Conservation (phyloP, 352 stramenopile genomes). For the Phytophthora boehmeriae region DNA sequence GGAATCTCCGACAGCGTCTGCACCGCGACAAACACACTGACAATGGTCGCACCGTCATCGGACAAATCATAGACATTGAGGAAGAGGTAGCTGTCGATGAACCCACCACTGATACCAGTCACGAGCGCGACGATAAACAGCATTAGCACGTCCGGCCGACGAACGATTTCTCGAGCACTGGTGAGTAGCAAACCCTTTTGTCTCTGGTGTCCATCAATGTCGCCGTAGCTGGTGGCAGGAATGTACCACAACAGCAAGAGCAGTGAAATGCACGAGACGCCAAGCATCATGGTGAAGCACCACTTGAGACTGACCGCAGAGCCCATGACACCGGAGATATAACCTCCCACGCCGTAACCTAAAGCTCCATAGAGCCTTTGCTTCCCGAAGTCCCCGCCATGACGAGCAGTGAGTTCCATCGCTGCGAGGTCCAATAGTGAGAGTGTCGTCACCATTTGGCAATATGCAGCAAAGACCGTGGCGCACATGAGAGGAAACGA, state of each 20-base stretch:
- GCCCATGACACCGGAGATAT: conserved; percentile 48
- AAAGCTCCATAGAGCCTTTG: conserved; percentile 59
- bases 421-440: conserved; percentile 59
- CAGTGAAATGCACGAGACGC: conserved; percentile 39
- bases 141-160: conserved; percentile 36
- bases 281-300: conserved; percentile 54
- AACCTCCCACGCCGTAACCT: conserved; percentile 55
- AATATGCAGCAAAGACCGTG: conserved; percentile 42
- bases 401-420: conserved; percentile 44
- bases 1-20: conserved; percentile 61
- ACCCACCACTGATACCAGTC: conserved; percentile 55
- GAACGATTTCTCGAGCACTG: conserved; percentile 30
- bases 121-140: conserved; percentile 53
- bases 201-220: conserved; percentile 11
- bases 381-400: conserved; percentile 63
- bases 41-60: conserved; percentile 38
- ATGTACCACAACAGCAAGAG: conserved; percentile 50
- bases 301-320: conserved; percentile 46
- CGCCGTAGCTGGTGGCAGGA: conserved; percentile 21
- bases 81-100: conserved; percentile 61
- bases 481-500: conserved; percentile 42
- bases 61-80: conserved; percentile 60
- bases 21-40: conserved; percentile 47
- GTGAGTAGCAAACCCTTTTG: conserved; percentile 36
- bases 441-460: conserved; percentile 41